Evolutionary conservation across 1,284 basidiomycete species (phyloP).

Genomic region (Trichosporon ovoides): DNA sequence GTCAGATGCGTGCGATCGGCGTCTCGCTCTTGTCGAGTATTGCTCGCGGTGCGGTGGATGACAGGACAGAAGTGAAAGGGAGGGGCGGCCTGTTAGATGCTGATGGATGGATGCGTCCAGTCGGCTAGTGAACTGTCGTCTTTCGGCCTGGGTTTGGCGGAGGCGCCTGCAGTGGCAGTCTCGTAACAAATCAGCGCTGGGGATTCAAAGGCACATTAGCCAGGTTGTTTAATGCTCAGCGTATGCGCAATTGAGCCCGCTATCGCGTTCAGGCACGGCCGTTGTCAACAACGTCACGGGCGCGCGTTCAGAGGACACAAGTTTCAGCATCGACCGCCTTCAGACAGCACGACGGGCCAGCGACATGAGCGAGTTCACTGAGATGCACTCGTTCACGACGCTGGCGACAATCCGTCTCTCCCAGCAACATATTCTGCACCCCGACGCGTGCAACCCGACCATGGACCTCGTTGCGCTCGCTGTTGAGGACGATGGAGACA

Average conservation of each 20-base stretch:
- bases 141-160: background rate
- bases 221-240: background rate
- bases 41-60: background rate
- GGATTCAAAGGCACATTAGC: background rate
- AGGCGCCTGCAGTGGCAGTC: background rate
- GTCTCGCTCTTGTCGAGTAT: background rate
- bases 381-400: conserved; percentile 30
- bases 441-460: conserved; percentile 37
- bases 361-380: conserved; percentile 9
- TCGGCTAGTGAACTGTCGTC: background rate
- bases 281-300: conserved; percentile 5
- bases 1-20: background rate
- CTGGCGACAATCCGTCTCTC: conserved; percentile 27
- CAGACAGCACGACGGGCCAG: background rate
- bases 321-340: background rate
- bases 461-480: conserved; percentile 44
- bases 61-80: background rate
- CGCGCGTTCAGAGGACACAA: no score
- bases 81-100: background rate
- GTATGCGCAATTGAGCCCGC: background rate
- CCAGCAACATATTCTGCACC: conserved; percentile 30
- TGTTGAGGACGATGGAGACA: conserved; percentile 6
- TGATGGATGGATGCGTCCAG: background rate
- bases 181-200: conserved; percentile 4
- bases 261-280: background rate